Percentiles rank a stretch among this genome's conserved stretches.
These are phyloP conservation scores for Monascus ruber DNA, from an alignment of 2,329 filamentous ascomycete genomes.

Conservation along the genomic window DNA sequence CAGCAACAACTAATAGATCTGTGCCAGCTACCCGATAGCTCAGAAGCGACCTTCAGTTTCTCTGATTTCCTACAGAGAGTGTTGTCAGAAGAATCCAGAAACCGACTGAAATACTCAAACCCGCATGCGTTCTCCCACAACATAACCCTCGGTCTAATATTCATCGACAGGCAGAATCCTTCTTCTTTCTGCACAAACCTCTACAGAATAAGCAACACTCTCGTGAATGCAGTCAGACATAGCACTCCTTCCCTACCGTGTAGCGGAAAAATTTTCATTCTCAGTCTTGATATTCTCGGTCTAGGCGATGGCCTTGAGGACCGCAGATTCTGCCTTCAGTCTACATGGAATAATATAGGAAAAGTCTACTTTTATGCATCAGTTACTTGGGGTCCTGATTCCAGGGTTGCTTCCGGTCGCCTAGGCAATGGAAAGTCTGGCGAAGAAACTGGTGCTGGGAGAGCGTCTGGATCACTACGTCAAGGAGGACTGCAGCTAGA, in stretches of 20 bases:
- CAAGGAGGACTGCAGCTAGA: not conserved
- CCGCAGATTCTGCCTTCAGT: slow-evolving; percentile 11
- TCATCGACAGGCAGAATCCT: slow-evolving; percentile 12
- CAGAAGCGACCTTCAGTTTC: not conserved
- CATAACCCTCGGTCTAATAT: slow-evolving; percentile 15
- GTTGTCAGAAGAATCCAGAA: slow-evolving; percentile 2
- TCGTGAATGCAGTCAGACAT: slow-evolving; percentile 5
- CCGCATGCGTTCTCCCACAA: slow-evolving; percentile 8
- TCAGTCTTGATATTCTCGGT: slow-evolving; percentile 15
- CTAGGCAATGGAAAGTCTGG: too few species aligned
- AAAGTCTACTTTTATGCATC: slow-evolving; percentile 22
- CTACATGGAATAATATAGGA: slow-evolving; percentile 18
- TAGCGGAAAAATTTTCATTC: slow-evolving; percentile 22
- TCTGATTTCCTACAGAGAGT: slow-evolving; percentile 10
- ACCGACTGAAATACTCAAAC: slow-evolving; percentile 9
- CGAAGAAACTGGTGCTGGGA: not conserved
- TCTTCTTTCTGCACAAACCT: slow-evolving; percentile 12
- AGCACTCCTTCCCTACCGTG: slow-evolving; percentile 1
- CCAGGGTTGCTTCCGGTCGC: too few species aligned
- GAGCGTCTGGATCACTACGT: not conserved
- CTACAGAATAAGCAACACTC: slow-evolving; percentile 9
- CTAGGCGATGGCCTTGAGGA: slow-evolving; percentile 7
- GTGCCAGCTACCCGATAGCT: too few species aligned
- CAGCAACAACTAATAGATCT: too few species aligned
- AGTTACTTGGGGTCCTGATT: slow-evolving; percentile 12